A percentile compares a stretch with the other conserved stretches of the same genome.
phyloP scores from a whole-genome alignment of 2,329 filamentous ascomycete species.

The Helicocarpus griseus region DNA sequence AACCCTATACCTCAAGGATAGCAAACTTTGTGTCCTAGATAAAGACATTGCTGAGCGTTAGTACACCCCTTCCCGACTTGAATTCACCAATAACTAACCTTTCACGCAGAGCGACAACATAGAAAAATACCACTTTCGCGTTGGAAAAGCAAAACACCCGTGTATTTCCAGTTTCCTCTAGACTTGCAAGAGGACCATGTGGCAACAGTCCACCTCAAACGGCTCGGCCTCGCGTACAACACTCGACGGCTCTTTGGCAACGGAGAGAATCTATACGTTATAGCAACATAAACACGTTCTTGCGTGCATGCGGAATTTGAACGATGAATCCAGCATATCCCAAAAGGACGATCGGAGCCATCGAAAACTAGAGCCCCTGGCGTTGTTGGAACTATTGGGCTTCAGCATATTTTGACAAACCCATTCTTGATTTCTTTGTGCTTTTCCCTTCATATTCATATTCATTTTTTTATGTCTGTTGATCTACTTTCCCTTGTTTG shows the following conservation, averaged over 20 bases:
- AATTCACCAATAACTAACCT: too few species aligned
- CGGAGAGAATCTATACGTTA: background rate
- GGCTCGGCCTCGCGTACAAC: background rate
- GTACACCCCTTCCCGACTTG: background rate
- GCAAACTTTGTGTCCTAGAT: background rate
- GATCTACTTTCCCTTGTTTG: too few species aligned
- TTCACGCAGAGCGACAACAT: background rate
- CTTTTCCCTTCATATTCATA: too few species aligned
- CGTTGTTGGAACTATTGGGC: too few species aligned
- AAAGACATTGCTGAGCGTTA: background rate
- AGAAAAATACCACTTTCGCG: background rate
- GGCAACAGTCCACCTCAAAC: background rate
- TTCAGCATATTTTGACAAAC: too few species aligned
- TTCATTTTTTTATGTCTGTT: too few species aligned
- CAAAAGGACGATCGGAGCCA: too few species aligned
- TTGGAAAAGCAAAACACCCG: background rate
- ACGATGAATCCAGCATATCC: too few species aligned
- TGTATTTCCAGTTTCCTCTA: background rate
- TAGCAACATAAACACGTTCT: background rate
- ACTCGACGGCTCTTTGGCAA: background rate
- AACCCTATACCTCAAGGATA: background rate
- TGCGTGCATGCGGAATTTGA: too few species aligned
- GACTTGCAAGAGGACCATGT: background rate
- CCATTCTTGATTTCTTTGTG: too few species aligned
- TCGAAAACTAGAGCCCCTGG: too few species aligned